Evolutionary conservation across 2,329 filamentous ascomycete species (phyloP).

Genomic region (Hypoxylon sp.): DNA sequence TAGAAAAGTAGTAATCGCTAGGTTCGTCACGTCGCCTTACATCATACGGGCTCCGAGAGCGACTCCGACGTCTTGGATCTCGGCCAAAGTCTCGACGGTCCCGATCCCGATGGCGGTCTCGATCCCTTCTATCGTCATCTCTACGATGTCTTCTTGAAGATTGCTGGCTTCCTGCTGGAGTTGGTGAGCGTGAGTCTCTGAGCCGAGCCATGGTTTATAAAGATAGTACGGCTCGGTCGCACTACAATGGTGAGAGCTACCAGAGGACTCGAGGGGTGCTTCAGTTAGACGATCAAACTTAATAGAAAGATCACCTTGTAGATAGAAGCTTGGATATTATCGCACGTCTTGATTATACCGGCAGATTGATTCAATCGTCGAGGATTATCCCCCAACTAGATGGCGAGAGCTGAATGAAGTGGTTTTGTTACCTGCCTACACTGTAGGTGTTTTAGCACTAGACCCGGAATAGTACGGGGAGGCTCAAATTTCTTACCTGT

Average conservation of each 20-base stretch:
- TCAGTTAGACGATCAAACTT: conserved; percentile 47
- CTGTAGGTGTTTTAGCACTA: conserved; percentile 6
- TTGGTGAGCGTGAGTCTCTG: conserved; percentile 87
- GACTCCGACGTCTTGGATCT: conserved; percentile 63
- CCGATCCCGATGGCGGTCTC: conserved; percentile 64
- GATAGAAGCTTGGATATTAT: conserved; percentile 28
- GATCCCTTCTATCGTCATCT: conserved; percentile 71
- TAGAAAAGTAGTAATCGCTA: conserved; percentile 55
- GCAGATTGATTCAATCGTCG: conserved; percentile 10
- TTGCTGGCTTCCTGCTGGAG: conserved; percentile 88
- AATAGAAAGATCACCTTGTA: conserved; percentile 40
- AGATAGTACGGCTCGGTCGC: conserved; percentile 55
- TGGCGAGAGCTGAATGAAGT: conserved; percentile 29
- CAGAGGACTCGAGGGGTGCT: conserved; percentile 53
- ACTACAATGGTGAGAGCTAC: conserved; percentile 57
- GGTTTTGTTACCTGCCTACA: conserved; percentile 7
- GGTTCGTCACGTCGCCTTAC: conserved; percentile 62
- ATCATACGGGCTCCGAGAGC: conserved; percentile 73
- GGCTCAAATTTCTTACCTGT: conserved; percentile 10
- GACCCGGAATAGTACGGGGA: not conserved
- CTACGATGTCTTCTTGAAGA: conserved; percentile 78
- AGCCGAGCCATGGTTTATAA: conserved; percentile 69
- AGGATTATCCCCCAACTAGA: conserved; percentile 11
- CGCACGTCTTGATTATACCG: conserved; percentile 11
- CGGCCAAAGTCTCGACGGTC: conserved; percentile 65